Percentiles rank a stretch among this genome's conserved stretches.
These are phyloP conservation scores for Allium fistulosum DNA, from an alignment of 106 monocot genomes.

Conservation along the genomic window DNA sequence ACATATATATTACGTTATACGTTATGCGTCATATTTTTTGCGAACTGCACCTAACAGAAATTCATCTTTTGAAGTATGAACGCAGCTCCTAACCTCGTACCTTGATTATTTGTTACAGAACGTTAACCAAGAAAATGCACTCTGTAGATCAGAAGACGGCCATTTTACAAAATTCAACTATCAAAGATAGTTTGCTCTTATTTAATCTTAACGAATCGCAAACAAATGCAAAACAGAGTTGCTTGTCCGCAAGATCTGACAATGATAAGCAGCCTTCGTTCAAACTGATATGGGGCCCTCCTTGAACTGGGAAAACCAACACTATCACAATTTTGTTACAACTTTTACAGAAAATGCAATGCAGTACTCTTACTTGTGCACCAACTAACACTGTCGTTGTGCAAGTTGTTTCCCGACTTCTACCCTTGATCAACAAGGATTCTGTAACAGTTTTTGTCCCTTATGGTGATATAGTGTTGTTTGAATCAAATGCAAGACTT, in stretches of 20 bases:
- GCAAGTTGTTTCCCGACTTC: constrained; percentile 29
- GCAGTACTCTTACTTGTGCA: constrained; percentile 48
- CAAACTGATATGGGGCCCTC: constrained; percentile 61
- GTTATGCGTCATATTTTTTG: too few species aligned
- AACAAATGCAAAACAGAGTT: constrained; percentile 1
- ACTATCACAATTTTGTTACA: constrained; percentile 37
- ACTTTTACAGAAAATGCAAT: constrained; percentile 15
- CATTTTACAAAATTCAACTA: neutral
- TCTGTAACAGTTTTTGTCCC: neutral
- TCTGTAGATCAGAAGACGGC: too few species aligned
- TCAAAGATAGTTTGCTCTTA: neutral
- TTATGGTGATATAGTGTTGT: constrained; percentile 39
- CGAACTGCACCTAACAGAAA: too few species aligned
- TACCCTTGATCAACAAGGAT: constrained; percentile 17
- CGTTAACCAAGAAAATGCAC: too few species aligned
- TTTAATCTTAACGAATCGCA: constrained; percentile 7
- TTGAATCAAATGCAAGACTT: constrained; percentile 24
- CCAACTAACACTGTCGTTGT: constrained; percentile 60
- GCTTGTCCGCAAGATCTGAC: constrained; percentile 2
- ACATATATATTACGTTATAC: too few species aligned
- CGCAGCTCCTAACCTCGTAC: too few species aligned
- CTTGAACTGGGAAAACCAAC: constrained; percentile 77
- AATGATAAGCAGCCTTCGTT: neutral
- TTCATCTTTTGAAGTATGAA: too few species aligned
- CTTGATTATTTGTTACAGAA: too few species aligned